Evolutionary conservation across 2,329 filamentous ascomycete genomes (phyloP).

Genomic region (Cordyceps cicadae): DNA sequence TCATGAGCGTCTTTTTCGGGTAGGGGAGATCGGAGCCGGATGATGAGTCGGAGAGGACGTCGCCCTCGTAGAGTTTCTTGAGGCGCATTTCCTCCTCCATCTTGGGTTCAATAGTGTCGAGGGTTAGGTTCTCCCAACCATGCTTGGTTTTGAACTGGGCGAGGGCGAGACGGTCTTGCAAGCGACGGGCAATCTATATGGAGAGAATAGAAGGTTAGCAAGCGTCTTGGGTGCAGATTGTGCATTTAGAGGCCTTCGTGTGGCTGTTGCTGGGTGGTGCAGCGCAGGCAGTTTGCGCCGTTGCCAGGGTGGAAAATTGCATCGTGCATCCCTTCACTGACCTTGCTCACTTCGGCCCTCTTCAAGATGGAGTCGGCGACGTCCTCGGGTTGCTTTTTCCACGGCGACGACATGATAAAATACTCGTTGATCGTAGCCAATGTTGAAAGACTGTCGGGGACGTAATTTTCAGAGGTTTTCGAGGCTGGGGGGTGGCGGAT

Average conservation of each 20-base stretch:
- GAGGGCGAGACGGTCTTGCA: constrained; percentile 89
- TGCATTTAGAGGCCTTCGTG: neutral
- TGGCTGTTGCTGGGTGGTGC: neutral
- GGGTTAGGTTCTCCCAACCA: constrained; percentile 84
- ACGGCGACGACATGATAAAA: constrained; percentile 48
- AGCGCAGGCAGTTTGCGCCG: neutral
- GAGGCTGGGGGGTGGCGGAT: neutral
- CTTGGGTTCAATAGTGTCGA: constrained; percentile 78
- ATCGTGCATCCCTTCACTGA: constrained; percentile 31
- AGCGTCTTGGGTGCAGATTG: neutral
- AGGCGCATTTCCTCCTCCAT: constrained; percentile 71
- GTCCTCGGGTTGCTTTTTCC: constrained; percentile 55
- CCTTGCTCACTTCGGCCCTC: constrained; percentile 68
- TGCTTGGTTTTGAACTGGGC: constrained; percentile 97
- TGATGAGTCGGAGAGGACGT: constrained; percentile 78
- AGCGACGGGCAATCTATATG: constrained; percentile 81
- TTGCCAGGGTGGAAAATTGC: neutral
- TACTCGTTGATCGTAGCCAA: neutral
- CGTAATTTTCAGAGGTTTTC: neutral
- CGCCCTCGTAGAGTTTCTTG: constrained; percentile 60
- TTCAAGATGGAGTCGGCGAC: constrained; percentile 63
- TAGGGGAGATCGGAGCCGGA: constrained; percentile 74
- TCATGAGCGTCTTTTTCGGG: constrained; percentile 61
- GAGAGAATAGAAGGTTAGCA: neutral
- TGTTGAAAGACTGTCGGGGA: neutral